Evolutionary conservation across 805 yeast genomes (phyloP).

Genomic region (Huiozyma naganishii): DNA sequence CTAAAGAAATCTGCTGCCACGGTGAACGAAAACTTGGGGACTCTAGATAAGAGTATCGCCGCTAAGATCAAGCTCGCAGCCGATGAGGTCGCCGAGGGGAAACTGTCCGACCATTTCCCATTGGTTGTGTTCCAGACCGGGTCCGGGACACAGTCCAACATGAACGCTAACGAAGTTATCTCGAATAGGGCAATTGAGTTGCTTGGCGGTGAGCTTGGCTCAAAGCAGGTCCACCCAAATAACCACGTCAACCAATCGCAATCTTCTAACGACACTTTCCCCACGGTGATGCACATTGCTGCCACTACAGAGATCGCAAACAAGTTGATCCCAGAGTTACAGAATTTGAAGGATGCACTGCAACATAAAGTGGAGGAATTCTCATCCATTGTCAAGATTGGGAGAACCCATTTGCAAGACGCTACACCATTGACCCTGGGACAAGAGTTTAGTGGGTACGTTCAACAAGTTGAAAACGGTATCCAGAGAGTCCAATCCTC

Average conservation of each 20-base stretch:
- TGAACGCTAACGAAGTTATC: slow-evolving; percentile 98
- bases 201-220: slow-evolving; percentile 84
- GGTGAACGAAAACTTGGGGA: slow-evolving; percentile 75
- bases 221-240: slow-evolving; percentile 93
- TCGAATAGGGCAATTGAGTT: slow-evolving; percentile 96
- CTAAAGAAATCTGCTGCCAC: slow-evolving; percentile 91
- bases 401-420: slow-evolving; percentile 97
- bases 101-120: slow-evolving; percentile 89
- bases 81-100: slow-evolving; percentile 87
- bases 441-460: slow-evolving; percentile 96
- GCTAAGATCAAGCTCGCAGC: slow-evolving; percentile 88
- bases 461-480: slow-evolving; percentile 85
- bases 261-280: slow-evolving; percentile 98
- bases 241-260: slow-evolving; percentile 98
- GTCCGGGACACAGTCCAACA: slow-evolving; percentile 95
- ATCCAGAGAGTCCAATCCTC: slow-evolving; percentile 71
- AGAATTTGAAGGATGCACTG: slow-evolving; percentile 67
- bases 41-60: slow-evolving; percentile 73
- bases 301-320: slow-evolving; percentile 81
- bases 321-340: slow-evolving; percentile 70
- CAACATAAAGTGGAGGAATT: slow-evolving; percentile 74
- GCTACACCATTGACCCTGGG: slow-evolving; percentile 97
- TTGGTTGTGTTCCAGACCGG: slow-evolving; percentile 98
- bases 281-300: slow-evolving; percentile 99
- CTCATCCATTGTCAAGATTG: slow-evolving; percentile 84